phyloP scores from a whole-genome alignment of 164 flowering plant genomes.

The Euptelea pleiosperma region DNA sequence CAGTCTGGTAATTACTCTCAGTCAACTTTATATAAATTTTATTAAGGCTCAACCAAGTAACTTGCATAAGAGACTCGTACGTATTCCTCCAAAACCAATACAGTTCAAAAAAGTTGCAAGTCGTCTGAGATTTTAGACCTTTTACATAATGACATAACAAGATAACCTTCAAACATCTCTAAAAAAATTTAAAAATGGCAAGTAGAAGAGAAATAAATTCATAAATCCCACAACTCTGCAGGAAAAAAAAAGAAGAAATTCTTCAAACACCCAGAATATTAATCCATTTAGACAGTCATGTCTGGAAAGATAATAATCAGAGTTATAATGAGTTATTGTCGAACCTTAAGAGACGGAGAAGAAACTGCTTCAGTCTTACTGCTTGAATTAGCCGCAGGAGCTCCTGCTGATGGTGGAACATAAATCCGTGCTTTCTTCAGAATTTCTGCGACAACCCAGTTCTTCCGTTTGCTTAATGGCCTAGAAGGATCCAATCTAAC shows the following conservation, averaged over 20 bases:
- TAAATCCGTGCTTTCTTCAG: conserved; percentile 72
- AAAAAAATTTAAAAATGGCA: not conserved
- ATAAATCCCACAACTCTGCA: too few relatives aligned
- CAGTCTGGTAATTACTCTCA: not conserved
- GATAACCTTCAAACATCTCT: not conserved
- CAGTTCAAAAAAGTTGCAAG: too few relatives aligned
- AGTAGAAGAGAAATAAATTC: not conserved
- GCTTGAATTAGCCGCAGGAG: conserved; percentile 11
- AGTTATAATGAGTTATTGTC: not conserved
- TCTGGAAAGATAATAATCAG: not conserved
- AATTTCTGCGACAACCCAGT: conserved; percentile 88
- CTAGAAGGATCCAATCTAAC: conserved; percentile 78
- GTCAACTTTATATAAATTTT: not conserved
- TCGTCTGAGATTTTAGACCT: not conserved
- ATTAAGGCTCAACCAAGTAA: not conserved
- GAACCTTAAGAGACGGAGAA: conserved; percentile 20
- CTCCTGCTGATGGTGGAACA: conserved; percentile 36
- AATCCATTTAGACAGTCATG: not conserved
- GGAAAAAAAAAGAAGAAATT: not conserved
- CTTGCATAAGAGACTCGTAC: not conserved
- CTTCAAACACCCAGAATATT: not conserved
- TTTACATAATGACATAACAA: not conserved
- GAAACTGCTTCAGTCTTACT: conserved; percentile 19
- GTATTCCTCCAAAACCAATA: too few relatives aligned
- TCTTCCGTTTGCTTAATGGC: conserved; percentile 79